Evolutionary conservation across 805 yeast species (phyloP), one percentile per base, ranked within the genome.

Genomic region (Candida dajiaensis): DNA sequence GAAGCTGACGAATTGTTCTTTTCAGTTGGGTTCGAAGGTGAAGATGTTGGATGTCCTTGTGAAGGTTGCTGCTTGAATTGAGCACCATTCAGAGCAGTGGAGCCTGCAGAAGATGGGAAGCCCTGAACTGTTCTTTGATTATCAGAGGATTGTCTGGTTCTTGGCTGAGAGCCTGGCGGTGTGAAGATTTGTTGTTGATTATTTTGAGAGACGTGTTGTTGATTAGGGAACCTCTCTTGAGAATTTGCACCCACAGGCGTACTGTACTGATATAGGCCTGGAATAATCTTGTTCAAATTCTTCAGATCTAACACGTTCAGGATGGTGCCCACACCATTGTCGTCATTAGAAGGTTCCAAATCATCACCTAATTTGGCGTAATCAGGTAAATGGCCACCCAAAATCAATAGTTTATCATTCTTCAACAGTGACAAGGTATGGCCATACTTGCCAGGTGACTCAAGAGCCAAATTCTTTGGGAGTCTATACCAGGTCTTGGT

Each of bases 321-420:
- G 66, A 76, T 73, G 36, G 81, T 80, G 43, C 84, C 87, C 52
- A 61, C 73, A 45, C 78, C 78, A 56, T 77, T 74, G 51, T 70
- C 78, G 10, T 66, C 68, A 46, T 70, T 77, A 42, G 77, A 73
- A 15, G 81, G 77, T 45, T 78, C 79, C 47, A 76, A 68, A 58
- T 79, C 70, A 48, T 72, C 74, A 22, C 71, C 72, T 23, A 69
- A 61, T 40, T 68, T 65, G 8, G 83, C 81, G 57, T 77, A 81
- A 59, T 86, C 92, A 52, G 79, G 76, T 54, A 81, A 77, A 64
- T 89, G 96, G 48, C 99, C 98, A 39, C 99, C 99, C 86, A 95
- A 83, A 15, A 92, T 78, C 12, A 90, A 61, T 31, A 92, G 59
- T 65, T 83, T 86, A 58, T 87, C 79, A 50, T 78, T 78, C 22